These are phyloP conservation scores for Exophiala bonariae DNA, from an alignment of 2,329 filamentous ascomycete species.

Conservation along the genomic window DNA sequence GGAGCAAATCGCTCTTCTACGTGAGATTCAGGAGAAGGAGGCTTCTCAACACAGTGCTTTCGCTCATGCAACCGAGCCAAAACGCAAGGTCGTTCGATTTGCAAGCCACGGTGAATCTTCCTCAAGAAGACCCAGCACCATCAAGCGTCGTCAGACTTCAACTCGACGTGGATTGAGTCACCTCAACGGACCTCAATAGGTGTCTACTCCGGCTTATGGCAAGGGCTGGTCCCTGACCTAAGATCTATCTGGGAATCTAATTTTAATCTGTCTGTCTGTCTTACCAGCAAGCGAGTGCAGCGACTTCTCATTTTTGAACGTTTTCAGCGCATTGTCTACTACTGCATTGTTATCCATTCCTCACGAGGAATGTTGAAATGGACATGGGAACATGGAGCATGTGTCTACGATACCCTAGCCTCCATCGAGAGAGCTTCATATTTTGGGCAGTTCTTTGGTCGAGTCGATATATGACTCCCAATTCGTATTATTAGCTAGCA, in stretches of 20 bases:
- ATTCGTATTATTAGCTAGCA: slow-evolving; percentile 4
- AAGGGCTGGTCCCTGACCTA: slow-evolving; percentile 11
- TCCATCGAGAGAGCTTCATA: no score
- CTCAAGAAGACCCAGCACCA: slow-evolving; percentile 19
- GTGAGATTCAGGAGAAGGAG: slow-evolving; percentile 27
- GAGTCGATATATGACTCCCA: slow-evolving; percentile 1
- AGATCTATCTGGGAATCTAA: no score
- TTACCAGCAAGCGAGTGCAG: slow-evolving; percentile 1
- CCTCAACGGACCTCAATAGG: slow-evolving; percentile 23
- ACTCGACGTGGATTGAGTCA: slow-evolving; percentile 13
- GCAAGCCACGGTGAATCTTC: slow-evolving; percentile 9
- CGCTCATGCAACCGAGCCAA: slow-evolving; percentile 13
- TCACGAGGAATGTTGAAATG: not conserved
- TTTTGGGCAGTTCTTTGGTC: not conserved
- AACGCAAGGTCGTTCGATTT: slow-evolving; percentile 26
- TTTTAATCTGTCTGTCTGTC: not conserved
- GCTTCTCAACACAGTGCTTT: slow-evolving; percentile 14
- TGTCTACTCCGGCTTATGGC: not conserved
- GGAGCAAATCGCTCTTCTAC: slow-evolving; percentile 28
- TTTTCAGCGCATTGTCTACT: no score
- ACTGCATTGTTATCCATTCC: slow-evolving; percentile 2
- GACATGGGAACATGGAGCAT: not conserved
- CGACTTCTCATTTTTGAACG: not conserved
- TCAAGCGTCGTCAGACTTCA: slow-evolving; percentile 16
- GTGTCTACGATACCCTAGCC: not conserved